Percentiles rank a stretch among this genome's conserved stretches.
These are phyloP conservation scores for bread wheat (Triticum aestivum) DNA, from an alignment of 176 grass and related monocot genomes.

Conservation along the genomic window IWGSC_CS_RefSeq_v2.1 NC_057811.1:43103183-43103682, in stretches of 20 bases:
- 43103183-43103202: background rate
- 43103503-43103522: background rate
- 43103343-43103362: background rate
- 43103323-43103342: background rate
- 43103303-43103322: background rate
- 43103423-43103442: background rate
- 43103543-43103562: conserved; percentile 26
- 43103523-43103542: background rate
- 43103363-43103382: background rate
- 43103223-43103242: background rate
- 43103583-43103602: conserved; percentile 22
- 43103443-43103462: conserved; percentile 18
- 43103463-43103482: conserved; percentile 23
- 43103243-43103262: background rate
- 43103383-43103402: background rate
- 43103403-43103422: background rate
- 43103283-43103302: background rate
- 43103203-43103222: background rate
- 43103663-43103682: background rate
- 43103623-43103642: background rate
- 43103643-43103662: background rate
- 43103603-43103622: background rate
- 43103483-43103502: conserved; percentile 2
- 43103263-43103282: conserved; percentile 4
- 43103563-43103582: conserved; percentile 24